Evolutionary conservation across 768 basidiomycete species (phyloP).

Genomic region (Sarcomyxa edulis): DNA sequence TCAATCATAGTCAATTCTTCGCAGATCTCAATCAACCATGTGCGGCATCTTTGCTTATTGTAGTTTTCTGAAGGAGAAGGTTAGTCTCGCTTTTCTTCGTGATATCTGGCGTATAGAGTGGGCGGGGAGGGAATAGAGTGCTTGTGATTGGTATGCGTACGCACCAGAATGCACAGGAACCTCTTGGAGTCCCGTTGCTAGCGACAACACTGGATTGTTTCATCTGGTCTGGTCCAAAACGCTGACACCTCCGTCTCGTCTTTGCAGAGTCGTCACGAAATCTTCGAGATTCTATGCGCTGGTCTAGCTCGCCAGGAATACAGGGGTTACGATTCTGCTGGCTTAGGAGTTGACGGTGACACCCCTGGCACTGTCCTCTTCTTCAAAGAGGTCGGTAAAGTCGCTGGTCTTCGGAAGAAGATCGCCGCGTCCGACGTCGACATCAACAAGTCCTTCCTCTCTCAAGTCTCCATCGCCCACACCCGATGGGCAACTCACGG

Average conservation of each 20-base stretch:
- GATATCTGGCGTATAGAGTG: constrained; percentile 4
- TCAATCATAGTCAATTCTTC: not conserved
- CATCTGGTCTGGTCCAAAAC: not conserved
- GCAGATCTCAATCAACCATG: constrained; percentile 38
- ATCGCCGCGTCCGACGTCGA: constrained; percentile 70
- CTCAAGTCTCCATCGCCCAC: constrained; percentile 96
- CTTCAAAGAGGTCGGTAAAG: constrained; percentile 99
- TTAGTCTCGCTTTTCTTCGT: constrained; percentile 28
- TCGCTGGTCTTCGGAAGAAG: constrained; percentile 85
- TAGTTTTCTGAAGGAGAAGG: constrained; percentile 93
- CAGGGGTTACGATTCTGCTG: constrained; percentile 96
- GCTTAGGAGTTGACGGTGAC: constrained; percentile 89
- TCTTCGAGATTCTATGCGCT: constrained; percentile 85
- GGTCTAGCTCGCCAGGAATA: constrained; percentile 96
- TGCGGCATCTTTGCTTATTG: constrained; percentile 98
- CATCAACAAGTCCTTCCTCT: constrained; percentile 69
- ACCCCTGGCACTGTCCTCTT: constrained; percentile 67
- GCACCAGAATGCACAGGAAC: not conserved
- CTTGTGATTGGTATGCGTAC: not conserved
- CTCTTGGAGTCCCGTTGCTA: not conserved
- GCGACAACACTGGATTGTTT: not conserved
- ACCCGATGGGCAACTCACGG: constrained; percentile 99
- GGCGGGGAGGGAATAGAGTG: not conserved
- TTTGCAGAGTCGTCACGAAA: constrained; percentile 76
- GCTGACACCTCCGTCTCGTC: constrained; percentile 3